Conservation (phyloP, 306 rosid genomes). For the Citrullus mucosospermus region DNA sequence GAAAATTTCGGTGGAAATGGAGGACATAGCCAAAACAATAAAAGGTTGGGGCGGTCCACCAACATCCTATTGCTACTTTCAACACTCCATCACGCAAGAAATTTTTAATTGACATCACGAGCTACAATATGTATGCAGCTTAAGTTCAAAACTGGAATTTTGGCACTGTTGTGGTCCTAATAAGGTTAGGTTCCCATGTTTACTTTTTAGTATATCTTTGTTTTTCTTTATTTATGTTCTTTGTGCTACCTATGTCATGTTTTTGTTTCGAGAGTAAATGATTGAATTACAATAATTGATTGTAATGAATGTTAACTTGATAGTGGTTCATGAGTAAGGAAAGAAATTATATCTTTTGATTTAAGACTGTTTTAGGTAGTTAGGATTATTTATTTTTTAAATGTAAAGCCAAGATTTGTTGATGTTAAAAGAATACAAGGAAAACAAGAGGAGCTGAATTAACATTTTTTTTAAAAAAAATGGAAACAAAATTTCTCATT, state of each 20-base stretch:
- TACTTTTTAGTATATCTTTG: not conserved
- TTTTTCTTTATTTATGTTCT: not conserved
- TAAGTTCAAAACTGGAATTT: too few relatives aligned
- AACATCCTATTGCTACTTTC: not conserved
- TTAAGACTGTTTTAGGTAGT: not conserved
- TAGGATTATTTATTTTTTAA: not conserved
- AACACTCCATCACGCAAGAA: too few relatives aligned
- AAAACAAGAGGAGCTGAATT: too few relatives aligned
- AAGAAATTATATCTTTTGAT: not conserved
- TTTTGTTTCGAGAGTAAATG: too few relatives aligned
- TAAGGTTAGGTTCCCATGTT: not conserved
- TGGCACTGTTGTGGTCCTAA: too few relatives aligned
- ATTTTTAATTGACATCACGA: too few relatives aligned
- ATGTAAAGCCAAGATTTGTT: too few relatives aligned
- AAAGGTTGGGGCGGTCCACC: constrained; percentile 68
- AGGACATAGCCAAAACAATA: constrained; percentile 38
- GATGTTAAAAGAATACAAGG: too few relatives aligned
- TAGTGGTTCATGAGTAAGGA: not conserved
- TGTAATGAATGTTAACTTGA: not conserved
- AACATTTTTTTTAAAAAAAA: too few relatives aligned
- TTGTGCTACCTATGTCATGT: not conserved
- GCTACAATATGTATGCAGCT: too few relatives aligned
- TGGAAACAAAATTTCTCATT: too few relatives aligned
- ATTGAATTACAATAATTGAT: too few relatives aligned
- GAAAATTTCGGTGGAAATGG: constrained; percentile 27